phyloP scores from a whole-genome alignment of 164 flowering plant genomes.

The Vitis labrusca region DNA sequence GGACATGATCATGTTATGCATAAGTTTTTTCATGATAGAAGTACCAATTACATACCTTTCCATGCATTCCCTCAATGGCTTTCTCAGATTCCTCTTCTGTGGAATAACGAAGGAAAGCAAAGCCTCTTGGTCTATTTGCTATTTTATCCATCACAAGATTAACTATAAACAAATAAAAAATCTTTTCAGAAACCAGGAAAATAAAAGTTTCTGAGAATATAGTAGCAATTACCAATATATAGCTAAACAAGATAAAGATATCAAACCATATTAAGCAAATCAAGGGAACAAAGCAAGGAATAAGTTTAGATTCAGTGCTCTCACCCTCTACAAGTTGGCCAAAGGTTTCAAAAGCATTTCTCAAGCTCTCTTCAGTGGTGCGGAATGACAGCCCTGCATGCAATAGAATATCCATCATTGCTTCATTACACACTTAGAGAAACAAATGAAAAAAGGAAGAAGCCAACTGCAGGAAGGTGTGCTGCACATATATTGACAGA shows the following conservation, averaged over 20 bases:
- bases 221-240: background rate
- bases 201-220: background rate
- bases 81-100: slow-evolving; percentile 81
- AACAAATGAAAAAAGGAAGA: background rate
- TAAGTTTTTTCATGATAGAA: background rate
- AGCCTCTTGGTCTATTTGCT: slow-evolving; percentile 94
- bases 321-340: slow-evolving; percentile 82
- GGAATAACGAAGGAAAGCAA: slow-evolving; percentile 82
- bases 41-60: slow-evolving; percentile 55
- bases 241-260: background rate
- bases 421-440: background rate
- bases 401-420: background rate
- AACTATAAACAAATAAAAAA: slow-evolving; percentile 32
- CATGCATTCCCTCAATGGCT: slow-evolving; percentile 97
- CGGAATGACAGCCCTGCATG: slow-evolving; percentile 85
- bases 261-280: background rate
- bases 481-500: background rate
- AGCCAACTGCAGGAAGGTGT: background rate
- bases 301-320: background rate
- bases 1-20: too few species aligned
- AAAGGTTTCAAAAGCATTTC: slow-evolving; percentile 69
- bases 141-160: slow-evolving; percentile 90
- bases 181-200: background rate
- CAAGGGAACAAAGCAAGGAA: background rate
- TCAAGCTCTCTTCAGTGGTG: slow-evolving; percentile 79